Evolutionary conservation across 805 yeast species (phyloP), one percentile per base, ranked within the genome.

Genomic region (Tetrapisispora arboricola): DNA sequence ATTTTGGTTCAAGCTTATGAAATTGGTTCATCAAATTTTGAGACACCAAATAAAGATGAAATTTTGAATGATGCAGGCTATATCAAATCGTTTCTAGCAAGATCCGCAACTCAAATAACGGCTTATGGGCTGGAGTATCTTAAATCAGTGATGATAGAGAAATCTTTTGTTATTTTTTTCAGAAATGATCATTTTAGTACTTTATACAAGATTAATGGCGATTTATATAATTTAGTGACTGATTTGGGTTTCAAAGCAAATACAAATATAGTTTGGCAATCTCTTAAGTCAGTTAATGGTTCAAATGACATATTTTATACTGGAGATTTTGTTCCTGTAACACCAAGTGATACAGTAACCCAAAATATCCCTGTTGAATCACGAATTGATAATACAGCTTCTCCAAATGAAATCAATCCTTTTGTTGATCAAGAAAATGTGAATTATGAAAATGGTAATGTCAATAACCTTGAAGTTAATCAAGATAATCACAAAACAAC

Each of bases 111-210:
- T 0, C 96, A 90, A 54, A 63, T 88, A 51, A 85, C 97, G 0
- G 65, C 64, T 1, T 62, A 66, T 36, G 98, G 98, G 0, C 57
- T 84, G 12, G 42, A 55, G 1, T 63, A 64, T 39, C 57, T 84
- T 46, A 64, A 65, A 44, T 57, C 61, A 6, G 52, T 67, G 3
- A 55, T 84, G 21, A 54, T 60, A 1, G 68, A 71, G 13, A 78
- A 78, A 32, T 71, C 78, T 6, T 68, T 79, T 41, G 74, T 79
- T 1, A 76, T 90, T 0, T 73, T 90, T 46, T 92, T 88, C 65
- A 71, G 96, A 54, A 90, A 92, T 60, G 88, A 92, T 58, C 96
- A 87, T 58, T 90, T 84, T 61, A 73, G 73, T 47, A 85, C 96
- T 0, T 56, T 88, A 10, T 72, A 60, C 43, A 79, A 78, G 53